Evolutionary conservation across 2,329 filamentous ascomycete genomes (phyloP).

Genomic region (Zelopaecilomyces penicillatus): DNA sequence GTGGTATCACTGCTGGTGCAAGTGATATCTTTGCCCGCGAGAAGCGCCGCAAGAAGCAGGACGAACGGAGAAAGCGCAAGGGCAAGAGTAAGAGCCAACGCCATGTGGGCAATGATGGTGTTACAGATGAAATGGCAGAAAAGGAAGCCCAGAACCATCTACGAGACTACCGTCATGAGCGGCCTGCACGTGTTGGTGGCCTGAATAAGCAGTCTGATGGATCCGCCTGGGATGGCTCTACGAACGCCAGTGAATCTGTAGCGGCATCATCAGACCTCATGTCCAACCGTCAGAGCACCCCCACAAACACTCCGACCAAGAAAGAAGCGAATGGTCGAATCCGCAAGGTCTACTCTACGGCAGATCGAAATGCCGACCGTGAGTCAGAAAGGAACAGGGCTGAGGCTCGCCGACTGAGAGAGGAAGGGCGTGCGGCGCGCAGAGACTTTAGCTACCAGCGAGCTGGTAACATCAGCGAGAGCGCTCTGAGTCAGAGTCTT

Average conservation of each 20-base stretch:
- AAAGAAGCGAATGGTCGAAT: conserved; percentile 35
- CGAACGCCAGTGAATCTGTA: conserved; percentile 59
- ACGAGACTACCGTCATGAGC: conserved; percentile 77
- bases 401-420: conserved; percentile 48
- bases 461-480: conserved; percentile 24
- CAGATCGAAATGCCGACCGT: conserved; percentile 43
- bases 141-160: conserved; percentile 60
- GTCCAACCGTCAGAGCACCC: conserved; percentile 47
- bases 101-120: conserved; percentile 48
- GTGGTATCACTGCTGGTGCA: conserved; percentile 49
- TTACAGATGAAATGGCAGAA: conserved; percentile 58
- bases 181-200: conserved; percentile 77
- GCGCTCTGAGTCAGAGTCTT: conserved; percentile 24
- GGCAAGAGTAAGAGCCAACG: conserved; percentile 38
- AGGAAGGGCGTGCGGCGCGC: conserved; percentile 38
- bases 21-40: conserved; percentile 49
- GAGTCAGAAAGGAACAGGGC: conserved; percentile 47
- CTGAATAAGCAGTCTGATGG: conserved; percentile 77
- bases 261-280: conserved; percentile 52
- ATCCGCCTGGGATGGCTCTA: conserved; percentile 67
- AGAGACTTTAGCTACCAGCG: conserved; percentile 49
- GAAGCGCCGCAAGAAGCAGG: conserved; percentile 45
- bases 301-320: conserved; percentile 45
- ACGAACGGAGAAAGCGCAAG: conserved; percentile 25
- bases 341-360: conserved; percentile 53